phyloP scores from a whole-genome alignment of 345 rosid genomes.

The Clausena lansium region DNA sequence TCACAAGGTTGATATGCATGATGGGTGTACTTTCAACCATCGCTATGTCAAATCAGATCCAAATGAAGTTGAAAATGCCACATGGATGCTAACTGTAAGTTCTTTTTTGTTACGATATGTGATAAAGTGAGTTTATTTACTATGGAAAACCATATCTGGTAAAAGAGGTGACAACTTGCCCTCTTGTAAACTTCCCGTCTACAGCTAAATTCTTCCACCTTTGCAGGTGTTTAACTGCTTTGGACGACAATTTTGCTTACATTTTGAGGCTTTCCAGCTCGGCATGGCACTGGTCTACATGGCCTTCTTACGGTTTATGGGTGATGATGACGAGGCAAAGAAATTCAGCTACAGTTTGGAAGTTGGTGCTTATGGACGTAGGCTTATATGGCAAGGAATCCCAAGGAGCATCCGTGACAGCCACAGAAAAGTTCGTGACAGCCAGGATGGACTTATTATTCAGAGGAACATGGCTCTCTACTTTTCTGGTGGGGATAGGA shows the following conservation, averaged over 20 bases:
- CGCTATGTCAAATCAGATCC: slow-evolving; percentile 84
- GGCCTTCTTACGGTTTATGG: slow-evolving; percentile 92
- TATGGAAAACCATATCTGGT: not conserved
- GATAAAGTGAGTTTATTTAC: not conserved
- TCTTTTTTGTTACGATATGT: not conserved
- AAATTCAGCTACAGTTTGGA: slow-evolving; percentile 80
- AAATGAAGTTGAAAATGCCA: slow-evolving; percentile 75
- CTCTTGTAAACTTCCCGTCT: not conserved
- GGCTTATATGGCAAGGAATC: slow-evolving; percentile 79
- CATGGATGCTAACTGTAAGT: slow-evolving; percentile 83
- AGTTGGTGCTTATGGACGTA: slow-evolving; percentile 76
- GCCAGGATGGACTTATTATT: slow-evolving; percentile 80
- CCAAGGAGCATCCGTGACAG: slow-evolving; percentile 89
- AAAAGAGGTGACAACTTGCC: not conserved
- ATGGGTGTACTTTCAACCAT: slow-evolving; percentile 79
- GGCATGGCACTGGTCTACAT: slow-evolving; percentile 84
- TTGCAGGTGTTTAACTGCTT: slow-evolving; percentile 84
- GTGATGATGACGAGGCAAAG: slow-evolving; percentile 84
- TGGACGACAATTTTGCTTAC: slow-evolving; percentile 90
- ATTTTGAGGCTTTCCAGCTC: slow-evolving; percentile 90
- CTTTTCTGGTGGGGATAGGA: slow-evolving; percentile 79
- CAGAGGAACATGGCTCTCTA: slow-evolving; percentile 79
- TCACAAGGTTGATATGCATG: slow-evolving; percentile 80
- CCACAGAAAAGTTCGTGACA: slow-evolving; percentile 84
- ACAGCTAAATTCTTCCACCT: not conserved